Conservation (phyloP, 1,284 basidiomycete species). For the Moesziomyces sp. region DNA sequence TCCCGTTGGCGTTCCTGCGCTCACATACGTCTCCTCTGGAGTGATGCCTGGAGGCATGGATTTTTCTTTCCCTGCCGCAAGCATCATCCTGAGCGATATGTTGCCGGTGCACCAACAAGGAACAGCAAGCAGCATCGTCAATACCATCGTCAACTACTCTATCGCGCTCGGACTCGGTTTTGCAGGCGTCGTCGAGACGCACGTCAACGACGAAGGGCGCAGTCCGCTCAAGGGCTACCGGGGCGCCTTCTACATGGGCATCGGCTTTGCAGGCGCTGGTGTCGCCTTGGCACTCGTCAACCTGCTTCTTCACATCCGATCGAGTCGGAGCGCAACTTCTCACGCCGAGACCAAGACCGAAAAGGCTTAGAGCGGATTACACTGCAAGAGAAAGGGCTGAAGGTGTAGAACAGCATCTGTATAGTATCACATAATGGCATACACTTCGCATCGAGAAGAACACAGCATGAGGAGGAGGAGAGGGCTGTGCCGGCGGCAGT, state of each 20-base stretch:
- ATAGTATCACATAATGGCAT: too few species aligned
- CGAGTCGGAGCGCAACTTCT: neutral
- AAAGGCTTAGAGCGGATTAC: neutral
- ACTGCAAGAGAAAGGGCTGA: too few species aligned
- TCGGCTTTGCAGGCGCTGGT: slow-evolving; percentile 36
- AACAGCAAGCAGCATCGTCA: slow-evolving; percentile 53
- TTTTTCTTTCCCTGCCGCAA: slow-evolving; percentile 48
- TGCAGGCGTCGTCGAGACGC: slow-evolving; percentile 52
- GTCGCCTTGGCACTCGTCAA: slow-evolving; percentile 33
- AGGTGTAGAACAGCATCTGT: too few species aligned
- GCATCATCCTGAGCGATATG: slow-evolving; percentile 48
- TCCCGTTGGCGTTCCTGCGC: slow-evolving; percentile 24
- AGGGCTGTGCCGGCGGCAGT: too few species aligned
- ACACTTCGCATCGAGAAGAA: too few species aligned
- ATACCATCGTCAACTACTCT: slow-evolving; percentile 57
- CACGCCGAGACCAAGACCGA: neutral
- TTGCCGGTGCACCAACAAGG: slow-evolving; percentile 51
- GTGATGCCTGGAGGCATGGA: slow-evolving; percentile 58
- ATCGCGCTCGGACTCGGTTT: slow-evolving; percentile 57
- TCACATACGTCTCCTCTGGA: slow-evolving; percentile 30
- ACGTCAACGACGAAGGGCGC: slow-evolving; percentile 40
- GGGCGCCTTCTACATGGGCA: slow-evolving; percentile 47
- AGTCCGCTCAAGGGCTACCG: slow-evolving; percentile 31
- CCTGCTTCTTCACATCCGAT: slow-evolving; percentile 19
- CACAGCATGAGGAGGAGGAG: too few species aligned